Conservation (phyloP, 805 yeast species). For the Saccharomycopsis javanensis region DNA sequence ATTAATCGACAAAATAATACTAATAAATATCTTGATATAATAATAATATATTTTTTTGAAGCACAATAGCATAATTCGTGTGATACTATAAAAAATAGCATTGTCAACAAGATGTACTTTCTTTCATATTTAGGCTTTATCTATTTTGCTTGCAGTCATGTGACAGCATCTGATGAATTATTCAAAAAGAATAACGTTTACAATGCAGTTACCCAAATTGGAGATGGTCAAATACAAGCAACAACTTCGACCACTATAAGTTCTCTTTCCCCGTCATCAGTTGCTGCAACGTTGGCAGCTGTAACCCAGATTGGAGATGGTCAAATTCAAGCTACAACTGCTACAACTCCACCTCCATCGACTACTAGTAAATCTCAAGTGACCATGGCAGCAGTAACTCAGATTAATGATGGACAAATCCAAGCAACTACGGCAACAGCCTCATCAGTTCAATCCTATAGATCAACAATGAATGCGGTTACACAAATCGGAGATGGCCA, state of each 20-base stretch:
- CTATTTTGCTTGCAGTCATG: conserved; percentile 28
- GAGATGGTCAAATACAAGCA: conserved; percentile 33
- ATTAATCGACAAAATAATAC: too few relatives aligned
- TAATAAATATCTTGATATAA: too few relatives aligned
- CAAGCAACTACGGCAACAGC: conserved; percentile 25
- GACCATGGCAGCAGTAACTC: conserved; percentile 31
- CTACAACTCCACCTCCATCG: conserved; percentile 21
- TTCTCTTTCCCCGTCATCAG: conserved; percentile 21
- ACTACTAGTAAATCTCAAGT: conserved; percentile 4
- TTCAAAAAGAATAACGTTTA: conserved; percentile 32
- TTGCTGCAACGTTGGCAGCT: conserved; percentile 22
- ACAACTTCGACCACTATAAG: conserved; percentile 20
- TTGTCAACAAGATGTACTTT: background rate
- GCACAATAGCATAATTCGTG: background rate
- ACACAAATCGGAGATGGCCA: conserved; percentile 27
- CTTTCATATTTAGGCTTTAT: conserved; percentile 18
- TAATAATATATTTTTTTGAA: too few relatives aligned
- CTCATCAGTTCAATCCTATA: conserved; percentile 19
- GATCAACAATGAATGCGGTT: conserved; percentile 21
- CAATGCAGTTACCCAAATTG: conserved; percentile 25
- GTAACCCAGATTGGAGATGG: conserved; percentile 26
- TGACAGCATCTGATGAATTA: conserved; percentile 11
- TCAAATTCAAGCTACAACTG: conserved; percentile 26
- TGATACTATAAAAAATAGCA: too few relatives aligned
- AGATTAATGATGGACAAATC: conserved; percentile 36